Percentiles rank a stretch among this genome's conserved stretches.
phyloP scores from a whole-genome alignment of 2,329 filamentous ascomycete species.

The Fusarium agapanthi region DNA sequence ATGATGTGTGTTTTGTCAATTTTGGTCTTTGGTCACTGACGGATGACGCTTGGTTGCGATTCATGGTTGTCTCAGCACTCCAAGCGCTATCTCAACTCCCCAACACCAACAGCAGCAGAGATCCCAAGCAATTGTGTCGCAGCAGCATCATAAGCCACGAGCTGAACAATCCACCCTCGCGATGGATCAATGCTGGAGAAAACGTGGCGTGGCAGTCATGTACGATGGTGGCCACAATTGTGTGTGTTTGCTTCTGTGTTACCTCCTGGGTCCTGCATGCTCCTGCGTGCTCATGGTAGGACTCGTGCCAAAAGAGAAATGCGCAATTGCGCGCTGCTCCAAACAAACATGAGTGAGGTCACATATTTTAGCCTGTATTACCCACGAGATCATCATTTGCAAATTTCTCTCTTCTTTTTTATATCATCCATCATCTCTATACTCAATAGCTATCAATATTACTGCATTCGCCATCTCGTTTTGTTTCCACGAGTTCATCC shows the following conservation, averaged over 20 bases:
- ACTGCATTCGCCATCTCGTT: rapidly evolving
- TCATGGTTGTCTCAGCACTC: neutral
- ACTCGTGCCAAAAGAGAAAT: neutral
- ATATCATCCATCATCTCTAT: rapidly evolving
- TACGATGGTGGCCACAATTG: neutral
- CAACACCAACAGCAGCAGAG: rapidly evolving
- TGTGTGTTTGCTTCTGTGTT: neutral
- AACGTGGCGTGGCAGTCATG: no score
- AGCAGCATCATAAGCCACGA: neutral
- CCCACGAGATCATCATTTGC: rapidly evolving
- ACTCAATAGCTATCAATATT: neutral
- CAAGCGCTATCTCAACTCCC: neutral
- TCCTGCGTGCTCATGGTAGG: neutral
- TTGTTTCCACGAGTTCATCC: neutral
- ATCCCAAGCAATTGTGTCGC: neutral
- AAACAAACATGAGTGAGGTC: neutral
- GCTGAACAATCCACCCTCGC: rapidly evolving
- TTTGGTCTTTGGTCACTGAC: neutral
- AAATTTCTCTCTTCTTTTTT: neutral
- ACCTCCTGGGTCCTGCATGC: neutral
- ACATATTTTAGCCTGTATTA: neutral
- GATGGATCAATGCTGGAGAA: rapidly evolving
- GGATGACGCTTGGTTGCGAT: rapidly evolving
- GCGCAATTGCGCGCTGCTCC: neutral
- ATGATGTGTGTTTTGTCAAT: rapidly evolving